phyloP scores from a whole-genome alignment of 1,284 basidiomycete genomes.

The Porodaedalea pini region DNA sequence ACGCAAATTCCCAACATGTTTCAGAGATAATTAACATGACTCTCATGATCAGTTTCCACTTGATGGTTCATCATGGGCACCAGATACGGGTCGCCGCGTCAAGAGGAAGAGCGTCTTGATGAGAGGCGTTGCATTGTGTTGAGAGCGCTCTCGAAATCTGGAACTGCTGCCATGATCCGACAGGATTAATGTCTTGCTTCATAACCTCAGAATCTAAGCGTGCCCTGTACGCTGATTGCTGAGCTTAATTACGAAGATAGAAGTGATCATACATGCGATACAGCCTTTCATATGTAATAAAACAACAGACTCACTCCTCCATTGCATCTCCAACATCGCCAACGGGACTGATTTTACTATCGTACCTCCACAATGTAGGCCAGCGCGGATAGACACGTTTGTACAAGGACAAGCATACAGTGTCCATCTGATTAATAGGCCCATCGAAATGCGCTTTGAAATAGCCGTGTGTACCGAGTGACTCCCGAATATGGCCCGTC shows the following conservation, averaged over 20 bases:
- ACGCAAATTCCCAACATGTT: neutral
- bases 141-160: too few species aligned
- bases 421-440: conserved; percentile 94
- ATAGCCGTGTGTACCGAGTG: conserved; percentile 97
- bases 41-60: neutral
- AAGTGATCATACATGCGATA: too few species aligned
- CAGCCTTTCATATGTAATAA: neutral
- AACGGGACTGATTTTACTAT: neutral
- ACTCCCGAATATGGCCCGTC: conserved; percentile 88
- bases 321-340: conserved; percentile 25
- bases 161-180: too few species aligned
- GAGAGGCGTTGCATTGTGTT: neutral
- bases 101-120: neutral
- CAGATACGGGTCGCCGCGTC: neutral
- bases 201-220: too few species aligned
- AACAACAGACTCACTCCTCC: conserved; percentile 19
- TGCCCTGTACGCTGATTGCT: too few species aligned
- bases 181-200: too few species aligned
- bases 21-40: neutral
- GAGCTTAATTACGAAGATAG: too few species aligned
- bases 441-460: conserved; percentile 98
- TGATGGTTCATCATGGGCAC: neutral
- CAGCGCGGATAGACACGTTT: conserved; percentile 90
- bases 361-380: conserved; percentile 48
- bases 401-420: conserved; percentile 87